Evolutionary conservation across 2,329 filamentous ascomycete species (phyloP), one percentile per base, ranked within the genome.

Genomic region (Hymenoscyphus linearis): DNA sequence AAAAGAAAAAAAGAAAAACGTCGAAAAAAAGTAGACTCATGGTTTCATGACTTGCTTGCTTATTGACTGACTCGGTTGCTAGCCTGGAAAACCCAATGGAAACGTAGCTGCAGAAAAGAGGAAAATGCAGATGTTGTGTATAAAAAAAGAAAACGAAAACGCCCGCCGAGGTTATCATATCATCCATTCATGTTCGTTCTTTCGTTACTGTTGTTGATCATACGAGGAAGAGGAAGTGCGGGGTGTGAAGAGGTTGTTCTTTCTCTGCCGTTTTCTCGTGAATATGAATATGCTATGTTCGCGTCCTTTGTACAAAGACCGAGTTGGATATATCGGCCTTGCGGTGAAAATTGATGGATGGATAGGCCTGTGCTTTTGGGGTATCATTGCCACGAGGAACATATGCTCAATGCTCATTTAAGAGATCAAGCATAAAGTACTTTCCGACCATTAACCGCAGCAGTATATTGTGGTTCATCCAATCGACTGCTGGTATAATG

Each of bases 371-470:
- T 10, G 12, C n/a, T n/a, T n/a, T 40, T 7, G 2, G 16, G n/a
- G 40, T 47, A 47, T 47, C 22, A 3, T 3, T 12, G 18, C 22
- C 40, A n/a, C 9, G 12, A 25, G 12, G 14, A 47, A 25, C 9
- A 7, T 22, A 7, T 9, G 14, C 22, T 47, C 53, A 53, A 56
- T 25, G 31, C 27, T 50, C 53, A 60, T 13, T 40, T 52, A 60
- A 57, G 53, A 57, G 53, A 52, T 58, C 55, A 60, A 34, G 53
- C 55, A 44, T 58, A 60, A 26, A 60, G 44, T 37, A 37, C 54
- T 22, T 37, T 26, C 12, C 54, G n/a, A 2, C 58, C 54, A 52
- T 44, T 52, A n/a, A 50, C 31, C n/a, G 26, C 31, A 35, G 26
- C 31, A 35, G 16, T 25, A 35, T 13, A 27, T 4, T n/a, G 10